Conservation (phyloP, 768 basidiomycete genomes). For the Gyrodon lividus region DNA sequence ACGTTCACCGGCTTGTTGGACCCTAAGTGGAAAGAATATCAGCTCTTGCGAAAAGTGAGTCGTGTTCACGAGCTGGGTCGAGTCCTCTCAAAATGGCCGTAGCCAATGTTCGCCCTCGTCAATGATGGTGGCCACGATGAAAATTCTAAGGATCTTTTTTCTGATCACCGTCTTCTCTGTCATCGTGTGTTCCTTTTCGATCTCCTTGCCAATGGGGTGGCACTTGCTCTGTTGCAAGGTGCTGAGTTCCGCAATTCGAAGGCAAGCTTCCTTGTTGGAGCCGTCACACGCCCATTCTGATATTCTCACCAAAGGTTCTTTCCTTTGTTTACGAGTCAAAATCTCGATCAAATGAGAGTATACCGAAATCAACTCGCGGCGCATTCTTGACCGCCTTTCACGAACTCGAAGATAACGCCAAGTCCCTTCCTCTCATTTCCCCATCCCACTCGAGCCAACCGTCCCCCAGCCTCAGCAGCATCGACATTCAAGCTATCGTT, state of each 20-base stretch:
- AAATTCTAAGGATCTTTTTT: constrained; percentile 7
- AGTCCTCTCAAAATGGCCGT: constrained; percentile 10
- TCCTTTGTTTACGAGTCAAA: constrained; percentile 56
- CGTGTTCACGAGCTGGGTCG: neutral
- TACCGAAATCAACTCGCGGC: constrained; percentile 9
- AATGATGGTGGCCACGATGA: constrained; percentile 47
- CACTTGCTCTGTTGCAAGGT: constrained; percentile 51
- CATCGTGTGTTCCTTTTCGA: constrained; percentile 52
- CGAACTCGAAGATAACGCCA: constrained; percentile 7
- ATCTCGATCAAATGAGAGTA: constrained; percentile 18
- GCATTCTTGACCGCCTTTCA: constrained; percentile 8
- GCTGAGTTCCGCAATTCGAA: constrained; percentile 64
- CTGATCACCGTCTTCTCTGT: constrained; percentile 35
- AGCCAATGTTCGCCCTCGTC: constrained; percentile 70
- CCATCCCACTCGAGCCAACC: neutral
- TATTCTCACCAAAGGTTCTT: constrained; percentile 42
- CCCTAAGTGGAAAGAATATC: constrained; percentile 48
- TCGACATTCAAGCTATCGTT: constrained; percentile 6
- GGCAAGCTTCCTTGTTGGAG: constrained; percentile 31
- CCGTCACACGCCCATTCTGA: neutral
- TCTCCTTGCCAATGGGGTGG: constrained; percentile 47
- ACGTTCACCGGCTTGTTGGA: constrained; percentile 47
- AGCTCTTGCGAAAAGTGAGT: constrained; percentile 39
- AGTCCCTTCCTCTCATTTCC: neutral
- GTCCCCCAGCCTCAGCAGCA: neutral